These are phyloP conservation scores for Anisodus tanguticus DNA, from an alignment of 257 asterid genomes.

Conservation along the genomic window DNA sequence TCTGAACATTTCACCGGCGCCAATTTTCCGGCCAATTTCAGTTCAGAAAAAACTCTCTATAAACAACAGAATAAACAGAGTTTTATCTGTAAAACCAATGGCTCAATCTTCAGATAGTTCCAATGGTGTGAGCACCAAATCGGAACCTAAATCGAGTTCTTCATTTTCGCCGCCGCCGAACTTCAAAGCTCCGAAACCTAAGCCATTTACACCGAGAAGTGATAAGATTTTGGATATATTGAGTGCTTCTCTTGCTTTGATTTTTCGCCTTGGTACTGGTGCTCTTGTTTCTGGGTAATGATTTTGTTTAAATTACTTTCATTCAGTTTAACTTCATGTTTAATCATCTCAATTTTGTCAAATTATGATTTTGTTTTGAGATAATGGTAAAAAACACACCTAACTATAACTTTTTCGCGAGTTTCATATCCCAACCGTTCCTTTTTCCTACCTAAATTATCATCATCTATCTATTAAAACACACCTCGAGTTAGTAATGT, in stretches of 20 bases:
- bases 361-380: background rate
- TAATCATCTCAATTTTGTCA: background rate
- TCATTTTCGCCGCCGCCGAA: conserved; percentile 78
- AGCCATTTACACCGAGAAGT: conserved; percentile 75
- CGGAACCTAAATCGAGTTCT: conserved; percentile 37
- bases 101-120: conserved; percentile 65
- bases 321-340: background rate
- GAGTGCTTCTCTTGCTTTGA: conserved; percentile 84
- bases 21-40: conserved; percentile 54
- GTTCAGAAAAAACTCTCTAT: conserved; percentile 25
- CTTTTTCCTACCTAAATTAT: no score
- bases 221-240: conserved; percentile 72
- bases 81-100: conserved; percentile 44
- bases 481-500: no score
- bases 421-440: no score
- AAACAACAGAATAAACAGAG: conserved; percentile 31
- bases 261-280: conserved; percentile 81
- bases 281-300: conserved; percentile 80
- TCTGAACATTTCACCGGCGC: conserved; percentile 52
- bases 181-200: conserved; percentile 81
- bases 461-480: no score
- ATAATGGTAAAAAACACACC: no score
- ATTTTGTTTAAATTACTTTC: background rate
- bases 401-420: no score
- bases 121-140: conserved; percentile 33